Evolutionary conservation across 108 stramenopile species (phyloP), one percentile per base, ranked within the genome.

Genomic region (Conticribra guillardii): DNA sequence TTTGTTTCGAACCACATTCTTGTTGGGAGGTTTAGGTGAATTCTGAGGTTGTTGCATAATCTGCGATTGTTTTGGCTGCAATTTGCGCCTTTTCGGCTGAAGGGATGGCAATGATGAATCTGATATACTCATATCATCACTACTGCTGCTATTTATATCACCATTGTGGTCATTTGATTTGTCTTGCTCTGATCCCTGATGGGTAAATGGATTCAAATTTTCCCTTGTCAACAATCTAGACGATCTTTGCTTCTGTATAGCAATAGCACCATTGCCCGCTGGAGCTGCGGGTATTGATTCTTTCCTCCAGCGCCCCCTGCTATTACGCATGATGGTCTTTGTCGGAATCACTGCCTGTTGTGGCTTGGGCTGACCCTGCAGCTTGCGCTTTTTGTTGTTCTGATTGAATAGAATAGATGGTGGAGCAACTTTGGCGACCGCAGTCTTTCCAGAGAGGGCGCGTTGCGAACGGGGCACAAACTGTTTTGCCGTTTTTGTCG

Each of bases 121-220:
- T 41, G 33, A 26, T 4, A 28, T 19, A 11, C 34, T 27, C 24
- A 34, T 28, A 11, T 29, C 61, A 19, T 44, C 59, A 22, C 0
- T 41, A 41, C 26, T 22, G 2, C 19, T 11, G 21, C 15, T 24
- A 14, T 21, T 14, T 53, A n/a, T n/a, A n/a, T 53, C 52, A 22
- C 52, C 2, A 15, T 24, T 11, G 26, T 2, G 52, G 22, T 14
- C 52, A 2, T 29, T 22, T 2, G 27, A 14, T 52, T n/a, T n/a
- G n/a, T n/a, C n/a, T n/a, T n/a, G n/a, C n/a, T 53, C 21, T 21
- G 19, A 34, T 0, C 30, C 50, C 31, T 49, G 19, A 33, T 49
- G 15, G 27, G 37, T 51, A 53, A 65, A 65, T 22, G 51, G 51
- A 53, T 65, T 53, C n/a, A n/a, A n/a, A 18, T 11, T 34, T 21